Base-by-base conservation (phyloP, 2,329 filamentous ascomycete genomes). In the Ophiostoma perfectum region DNA sequence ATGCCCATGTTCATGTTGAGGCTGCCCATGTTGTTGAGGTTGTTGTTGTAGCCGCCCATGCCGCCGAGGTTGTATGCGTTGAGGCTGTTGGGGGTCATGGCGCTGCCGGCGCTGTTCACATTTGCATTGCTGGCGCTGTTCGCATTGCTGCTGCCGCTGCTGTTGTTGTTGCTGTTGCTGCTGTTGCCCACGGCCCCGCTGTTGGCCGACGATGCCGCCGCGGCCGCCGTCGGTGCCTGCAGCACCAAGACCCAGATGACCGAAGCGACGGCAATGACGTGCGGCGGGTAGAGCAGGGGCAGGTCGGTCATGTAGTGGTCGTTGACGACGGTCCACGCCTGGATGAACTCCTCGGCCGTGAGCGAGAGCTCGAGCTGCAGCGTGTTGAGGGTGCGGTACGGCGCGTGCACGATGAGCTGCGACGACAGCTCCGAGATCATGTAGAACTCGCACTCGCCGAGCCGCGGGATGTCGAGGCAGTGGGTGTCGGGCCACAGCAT, bases 371-470 rank as follows among this genome's bases (percentile, higher is more conserved):
- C 86, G 66, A 82, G 80, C 72, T 91, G 88, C 60, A 96, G 81
- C 60, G 88, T 87, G 4, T 85, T 85, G 42, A 97, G 81, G 55
- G 90, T 92, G 67, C 92, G 90, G 78, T 97, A 97, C 0, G 93
- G 93, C 75, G 97, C 92, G 78, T 96, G 91, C 18, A 96, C 82
- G 75, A 97, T 96, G 73, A 97, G 85, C 73, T 96, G 91, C 4
- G 91, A 93, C 78, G 87, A 90, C 86, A 97, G 90, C 76, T 96
- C 93, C 39, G 91, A 93, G 74, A 97, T 97, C 68, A 97, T 83
- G 69, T 87, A 91, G 79, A 97, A 97, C 77, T 97, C 93, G 84
- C 92, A 96, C 81, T 97, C 93, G 74, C 93, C 93, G 52, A 97
- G 85, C 75, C 92, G 92, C 68, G 90, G 88, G 8, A 91, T 90